Base-by-base conservation (phyloP, 306 rosid species). In the Fragaria vesca region DNA sequence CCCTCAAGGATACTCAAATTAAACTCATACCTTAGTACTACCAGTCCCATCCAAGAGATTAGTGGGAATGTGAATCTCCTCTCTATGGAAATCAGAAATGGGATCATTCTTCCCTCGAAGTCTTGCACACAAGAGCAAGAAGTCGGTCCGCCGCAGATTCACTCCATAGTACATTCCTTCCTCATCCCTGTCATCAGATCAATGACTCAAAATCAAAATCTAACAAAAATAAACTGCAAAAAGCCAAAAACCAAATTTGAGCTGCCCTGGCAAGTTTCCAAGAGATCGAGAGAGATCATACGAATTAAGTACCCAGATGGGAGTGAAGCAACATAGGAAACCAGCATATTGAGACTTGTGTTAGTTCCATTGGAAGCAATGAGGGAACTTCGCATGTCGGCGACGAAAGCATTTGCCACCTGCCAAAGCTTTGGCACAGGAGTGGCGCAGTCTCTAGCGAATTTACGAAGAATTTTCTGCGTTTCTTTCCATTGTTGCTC, bases 151-250 rank as follows among this genome's bases (percentile, higher is more conserved):
- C 6, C 84, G 79, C 85, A 90, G 82, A 80, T 88, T 87, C 30
- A 90, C 88, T 24, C 94, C 94, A 85, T 90, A 88, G 50, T 42
- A 90, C 15, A 88, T 61, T 11, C 93, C 94, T 76, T 90, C 86
- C 81, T 87, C 97, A 66, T 88, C 89, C 79, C 93, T 91, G 87
- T 40, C 79, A 83, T n/a, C 24, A 36, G 77, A 82, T 69, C 34
- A 55, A 7, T 2, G 17, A 8, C 38, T 18, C 20, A 26, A 8
- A 74, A 42, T 4, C 43, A 58, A 58, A 43, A 74, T 42, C 32
- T 42, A 26, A 74, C 32, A 43, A 3, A 57, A 57, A 57, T 26
- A 7, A 4, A 32, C 26, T 6, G 12, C 63, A 6, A 4, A 73
- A 73, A 12, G 12, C 63, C 20, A 4, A 73, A 73, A 12, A 73